Evolutionary conservation across 345 rosid species (phyloP), one percentile per base, ranked within the genome.

Genomic region (Aquilaria malaccensis): DNA sequence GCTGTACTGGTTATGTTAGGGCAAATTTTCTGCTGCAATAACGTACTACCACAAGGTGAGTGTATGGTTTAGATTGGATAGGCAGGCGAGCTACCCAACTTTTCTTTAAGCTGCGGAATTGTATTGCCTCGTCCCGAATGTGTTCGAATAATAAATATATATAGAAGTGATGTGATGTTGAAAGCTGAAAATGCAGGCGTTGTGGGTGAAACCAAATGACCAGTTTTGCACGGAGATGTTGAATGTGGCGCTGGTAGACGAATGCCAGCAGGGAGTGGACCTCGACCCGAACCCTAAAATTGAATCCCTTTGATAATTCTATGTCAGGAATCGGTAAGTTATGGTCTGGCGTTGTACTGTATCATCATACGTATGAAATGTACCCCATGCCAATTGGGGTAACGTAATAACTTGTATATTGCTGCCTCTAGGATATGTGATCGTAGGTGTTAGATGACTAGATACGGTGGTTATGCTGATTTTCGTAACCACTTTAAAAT

Each of bases 211-310:
- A 69, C 85, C 94, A 10, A 84, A 89, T 50, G 98, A 89, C 72
- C 83, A 84, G 43, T 94, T 90, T 71, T 90, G 96, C 82, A 74
- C 83, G 0, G 96, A 94, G 58, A 90, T 94, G 99, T 76, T 94
- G 65, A 85, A 78, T 55, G 62, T 78, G 72, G 96, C 97, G 48
- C 91, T 90, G 6, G 57, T 62, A 22, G 89, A 90, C 54, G 99
- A 90, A 72, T 77, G 86, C 61, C 92, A 67, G 54, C 69, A 15
- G 13, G 95, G 89, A 53, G 67, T 74, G 6, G 89, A 87, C 43
- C 7, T 37, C 7, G 43, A 37, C 76, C 65, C 81, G 30, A 71
- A 86, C 76, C 65, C 81, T 30, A 71, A 86, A 67, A 66, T 77
- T 30, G 87, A 81, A 63, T 80, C 79, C 41, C 67, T 66, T 52